Base-by-base conservation (phyloP, 2,329 filamentous ascomycete species). In the Penicillium sp. region DNA sequence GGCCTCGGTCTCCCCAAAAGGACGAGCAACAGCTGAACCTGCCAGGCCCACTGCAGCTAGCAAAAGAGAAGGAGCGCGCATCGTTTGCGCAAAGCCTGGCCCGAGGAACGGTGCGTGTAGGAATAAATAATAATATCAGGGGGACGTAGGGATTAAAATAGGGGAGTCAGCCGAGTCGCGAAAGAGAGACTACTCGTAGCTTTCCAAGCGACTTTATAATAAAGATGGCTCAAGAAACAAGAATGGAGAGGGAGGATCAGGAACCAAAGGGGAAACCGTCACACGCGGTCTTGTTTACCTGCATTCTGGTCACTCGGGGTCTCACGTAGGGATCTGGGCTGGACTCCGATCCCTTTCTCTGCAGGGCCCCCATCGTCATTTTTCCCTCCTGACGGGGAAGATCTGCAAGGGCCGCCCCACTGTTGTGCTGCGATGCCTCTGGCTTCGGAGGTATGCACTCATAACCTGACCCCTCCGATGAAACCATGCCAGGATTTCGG, bases 1-100 rank as follows among this genome's bases (percentile, higher is more conserved):
- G 6, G 54, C 47, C 46, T 63, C 57, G 15, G 42, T 34, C 3
- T 58, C 46, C 15, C 42, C 33, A 12, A 59, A 50, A 2, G 66
- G 65, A 52, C 60, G 58, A 29, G 64, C 65, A 12, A 53, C 41
- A 16, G 60, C 50, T 18, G 60, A 61, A 43, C 60, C 57, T 42
- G 60, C 55, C 9, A 70, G 52, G 51, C 62, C 48, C 50, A 69
- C 44, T 4, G 53, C 58, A 44, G 57, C 53, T n/a, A 65, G 49
- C 44, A 61, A 59, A 21, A 68, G 47, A n/a, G 66, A 65, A 24
- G 55, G 29, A 13, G 64, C 38, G 55, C 61, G 65, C 67, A 70
- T 70, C 33, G 41, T 57, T 48, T n/a, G 42, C 28, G 49, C 29
- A 12, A 16, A 34, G 16, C 29, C 42, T 24, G 21, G 42, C 29